Evolutionary conservation across 192 early-diverging fungal genomes (phyloP), one percentile per base, ranked within the genome.

Genomic region (Coemansia sp.): DNA sequence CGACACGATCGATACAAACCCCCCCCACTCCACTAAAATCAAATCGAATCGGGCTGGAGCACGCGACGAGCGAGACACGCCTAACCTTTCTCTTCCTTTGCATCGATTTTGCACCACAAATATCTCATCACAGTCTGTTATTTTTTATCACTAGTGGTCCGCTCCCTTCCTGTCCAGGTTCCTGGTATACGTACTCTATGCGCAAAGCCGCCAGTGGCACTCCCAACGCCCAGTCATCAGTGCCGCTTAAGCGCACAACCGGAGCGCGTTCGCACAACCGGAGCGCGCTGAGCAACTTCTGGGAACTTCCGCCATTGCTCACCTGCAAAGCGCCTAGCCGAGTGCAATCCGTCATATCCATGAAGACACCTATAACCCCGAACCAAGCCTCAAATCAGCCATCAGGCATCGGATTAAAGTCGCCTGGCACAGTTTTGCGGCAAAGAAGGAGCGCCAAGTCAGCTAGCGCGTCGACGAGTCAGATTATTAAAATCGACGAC

Each of bases 241-340:
- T 3, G 21, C 53, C 19, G 31, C 39, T 59, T 27, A 57, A 67
- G 14, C 66, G 55, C 53, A 42, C 31, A n/a, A 31, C 23, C 6
- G 42, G 51, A 27, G 23, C 39, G 17, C 51, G 51, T 59, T 29
- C 17, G 2, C 60, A 50, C 39, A 55, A 64, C 48, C 53, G 62
- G 39, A 55, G 34, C 37, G 48, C 61, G 50, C 45, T 63, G 19
- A 70, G 69, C 34, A 36, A 46, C 63, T 19, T 58, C 66, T 67
- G 66, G 66, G 66, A 67, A 29, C 55, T 67, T 42, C 66, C 66
- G 23, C 23, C 17, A 14, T 4, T 17, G 14, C 9, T 67, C 41
- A 37, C 41, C 2, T 19, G 17, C 21, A 67, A 67, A 5, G 29
- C 27, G 37, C 51, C 65, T 8, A 57, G 65, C 38, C 50, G 65